Conservation (phyloP, 2,329 filamentous ascomycete species). For the Ophiostoma tasmaniense region DNA sequence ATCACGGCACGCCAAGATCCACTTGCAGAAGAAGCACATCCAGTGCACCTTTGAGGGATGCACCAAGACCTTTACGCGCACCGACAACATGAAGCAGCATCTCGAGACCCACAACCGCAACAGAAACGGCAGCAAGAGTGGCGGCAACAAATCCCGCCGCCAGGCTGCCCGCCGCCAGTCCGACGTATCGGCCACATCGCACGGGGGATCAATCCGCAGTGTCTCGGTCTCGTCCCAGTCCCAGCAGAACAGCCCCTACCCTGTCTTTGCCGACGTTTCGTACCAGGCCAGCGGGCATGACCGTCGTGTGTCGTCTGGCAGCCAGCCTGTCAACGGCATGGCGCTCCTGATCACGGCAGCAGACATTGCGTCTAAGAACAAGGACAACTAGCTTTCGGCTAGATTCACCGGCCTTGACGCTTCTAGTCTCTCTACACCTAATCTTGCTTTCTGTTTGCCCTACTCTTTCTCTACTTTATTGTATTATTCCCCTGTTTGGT, state of each 20-base stretch:
- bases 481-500: neutral
- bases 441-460: too few relatives aligned
- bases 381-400: neutral
- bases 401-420: neutral
- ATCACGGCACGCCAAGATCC: conserved; percentile 77
- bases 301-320: neutral
- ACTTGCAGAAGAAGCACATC: conserved; percentile 72
- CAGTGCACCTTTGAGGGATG: conserved; percentile 60
- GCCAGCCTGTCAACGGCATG: neutral
- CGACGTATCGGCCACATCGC: neutral
- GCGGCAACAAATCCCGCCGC: conserved; percentile 29
- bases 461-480: neutral
- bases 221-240: neutral
- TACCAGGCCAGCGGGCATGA: neutral
- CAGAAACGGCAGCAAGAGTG: conserved; percentile 25
- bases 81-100: conserved; percentile 85
- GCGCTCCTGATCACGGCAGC: neutral
- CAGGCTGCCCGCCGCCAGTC: neutral
- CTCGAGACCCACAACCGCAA: conserved; percentile 58
- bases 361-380: neutral
- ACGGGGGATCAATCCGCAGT: neutral
- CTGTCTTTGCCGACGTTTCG: neutral
- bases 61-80: conserved; percentile 71
- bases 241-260: neutral
- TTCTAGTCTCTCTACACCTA: neutral